A percentile compares a stretch with the other conserved stretches of the same genome.
These are phyloP conservation scores for Beauveria sp. DNA, from an alignment of 2,329 filamentous ascomycete species.

Conservation along the genomic window DNA sequence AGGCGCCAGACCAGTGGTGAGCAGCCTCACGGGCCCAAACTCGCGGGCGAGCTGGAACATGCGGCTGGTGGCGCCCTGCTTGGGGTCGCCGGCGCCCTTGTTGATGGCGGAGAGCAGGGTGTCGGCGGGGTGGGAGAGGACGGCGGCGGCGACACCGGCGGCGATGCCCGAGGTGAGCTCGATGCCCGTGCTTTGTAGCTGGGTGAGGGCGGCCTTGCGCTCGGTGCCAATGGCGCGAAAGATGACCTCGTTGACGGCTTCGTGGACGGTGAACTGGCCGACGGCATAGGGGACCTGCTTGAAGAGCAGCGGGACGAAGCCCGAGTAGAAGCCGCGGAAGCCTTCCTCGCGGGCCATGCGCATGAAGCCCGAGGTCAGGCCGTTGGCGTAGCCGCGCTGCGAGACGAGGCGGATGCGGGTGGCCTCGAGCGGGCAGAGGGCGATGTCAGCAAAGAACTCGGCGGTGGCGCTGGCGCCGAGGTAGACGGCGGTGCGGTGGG, in stretches of 20 bases:
- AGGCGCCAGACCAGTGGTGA: constrained; percentile 41
- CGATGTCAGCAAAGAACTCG: constrained; percentile 68
- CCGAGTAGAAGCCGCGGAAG: constrained; percentile 78
- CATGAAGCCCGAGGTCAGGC: constrained; percentile 62
- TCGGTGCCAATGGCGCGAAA: constrained; percentile 60
- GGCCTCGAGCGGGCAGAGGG: constrained; percentile 85
- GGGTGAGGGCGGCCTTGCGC: constrained; percentile 59
- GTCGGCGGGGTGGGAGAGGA: constrained; percentile 85
- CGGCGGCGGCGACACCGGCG: constrained; percentile 79
- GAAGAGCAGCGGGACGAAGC: constrained; percentile 78
- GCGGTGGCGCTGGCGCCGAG: constrained; percentile 62
- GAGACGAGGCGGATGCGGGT: constrained; percentile 73
- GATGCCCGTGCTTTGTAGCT: constrained; percentile 68
- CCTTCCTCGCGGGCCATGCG: constrained; percentile 73
- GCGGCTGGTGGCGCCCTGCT: constrained; percentile 39
- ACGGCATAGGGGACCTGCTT: constrained; percentile 93
- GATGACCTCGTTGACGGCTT: constrained; percentile 74
- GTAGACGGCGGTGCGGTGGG: constrained; percentile 54
- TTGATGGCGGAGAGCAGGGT: constrained; percentile 49
- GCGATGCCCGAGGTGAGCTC: constrained; percentile 82
- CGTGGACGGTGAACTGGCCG: constrained; percentile 89
- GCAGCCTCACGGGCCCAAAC: constrained; percentile 41
- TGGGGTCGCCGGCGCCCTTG: constrained; percentile 43
- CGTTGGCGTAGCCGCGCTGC: constrained; percentile 68
- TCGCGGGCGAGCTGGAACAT: constrained; percentile 46